Evolutionary conservation across 2,329 filamentous ascomycete species (phyloP), one percentile per base, ranked within the genome.

Genomic region (Aspergillus jensenii): DNA sequence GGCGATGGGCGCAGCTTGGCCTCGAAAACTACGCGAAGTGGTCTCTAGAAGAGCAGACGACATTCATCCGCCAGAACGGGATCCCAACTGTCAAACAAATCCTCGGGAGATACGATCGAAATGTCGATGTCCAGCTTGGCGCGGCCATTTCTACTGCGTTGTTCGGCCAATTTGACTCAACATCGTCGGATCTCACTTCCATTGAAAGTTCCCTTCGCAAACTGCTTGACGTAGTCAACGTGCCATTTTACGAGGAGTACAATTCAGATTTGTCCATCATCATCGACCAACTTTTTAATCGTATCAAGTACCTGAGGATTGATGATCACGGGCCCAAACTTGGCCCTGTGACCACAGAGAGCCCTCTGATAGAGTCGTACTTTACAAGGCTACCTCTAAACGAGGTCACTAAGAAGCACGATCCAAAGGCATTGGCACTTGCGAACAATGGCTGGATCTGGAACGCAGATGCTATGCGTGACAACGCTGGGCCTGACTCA

Each of bases 391-490:
- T 99, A 41, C 90, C 93, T 1, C 73, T 84, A 31, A 96, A 96
- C 67, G 85, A 89, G 11, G 85, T 82, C 11, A 96, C 95, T 0
- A 82, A 86, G 60, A 87, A 90, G 68, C 89, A 96, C 68, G 87
- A 87, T 57, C 82, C 87, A 1, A 88, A 88, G 57, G 88, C 92
- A 44, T 82, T 96, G 46, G 90, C 91, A 2, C 78, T 99, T 52
- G 93, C 88, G 41, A 98, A 98, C 76, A 99, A 99, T 70, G 95
- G 95, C 44, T 99, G 95, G 95, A 93, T 99, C 8, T 99, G 95
- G 95, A 93, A 91, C 58, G 93, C 93, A 6, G 96, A 98, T 76
- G 93, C 95, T 1, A 84, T 98, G 75, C 84, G 91, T 44, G 95
- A 99, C 77, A 95, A 98, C 69, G 95, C 95, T 31, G 96, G 96